Percentiles rank a stretch among this genome's conserved stretches.
Evolutionary conservation across 345 rosid genomes (phyloP).

Genomic region (Noccaea bulbosa): DNA sequence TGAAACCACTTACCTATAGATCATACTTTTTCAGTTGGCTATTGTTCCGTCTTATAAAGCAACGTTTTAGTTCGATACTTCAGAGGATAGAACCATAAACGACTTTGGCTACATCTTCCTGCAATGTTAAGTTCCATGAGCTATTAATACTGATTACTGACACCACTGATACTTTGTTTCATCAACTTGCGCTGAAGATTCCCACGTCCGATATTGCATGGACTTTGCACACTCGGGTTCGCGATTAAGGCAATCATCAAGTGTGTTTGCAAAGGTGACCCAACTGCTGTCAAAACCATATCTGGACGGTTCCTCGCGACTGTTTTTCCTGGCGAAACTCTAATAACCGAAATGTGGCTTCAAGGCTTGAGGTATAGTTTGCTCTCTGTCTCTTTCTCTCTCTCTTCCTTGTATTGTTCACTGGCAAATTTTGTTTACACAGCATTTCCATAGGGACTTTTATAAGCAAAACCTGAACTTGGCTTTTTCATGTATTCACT

Average conservation of each 20-base stretch:
- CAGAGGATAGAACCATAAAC: not conserved
- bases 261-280: slow-evolving; percentile 73
- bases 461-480: slow-evolving; percentile 17
- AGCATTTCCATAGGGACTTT: not conserved
- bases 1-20: slow-evolving; percentile 23
- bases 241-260: slow-evolving; percentile 83
- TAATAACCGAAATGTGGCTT: slow-evolving; percentile 87
- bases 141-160: not conserved
- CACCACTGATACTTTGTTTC: slow-evolving; percentile 34
- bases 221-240: slow-evolving; percentile 83
- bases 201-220: slow-evolving; percentile 85
- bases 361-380: slow-evolving; percentile 64
- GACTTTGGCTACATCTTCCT: not conserved
- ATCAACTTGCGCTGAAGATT: slow-evolving; percentile 50
- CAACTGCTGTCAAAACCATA: slow-evolving; percentile 60
- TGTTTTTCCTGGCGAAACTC: slow-evolving; percentile 85
- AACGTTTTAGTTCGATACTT: too few species aligned
- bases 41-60: too few species aligned
- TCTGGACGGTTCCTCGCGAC: slow-evolving; percentile 76
- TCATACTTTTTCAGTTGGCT: not conserved
- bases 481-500: slow-evolving; percentile 38
- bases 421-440: not conserved
- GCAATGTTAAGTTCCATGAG: slow-evolving; percentile 9
- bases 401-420: not conserved
- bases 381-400: not conserved